Conservation (phyloP, 176 grass and related monocot genomes). For the Chloris gayana region DNA sequence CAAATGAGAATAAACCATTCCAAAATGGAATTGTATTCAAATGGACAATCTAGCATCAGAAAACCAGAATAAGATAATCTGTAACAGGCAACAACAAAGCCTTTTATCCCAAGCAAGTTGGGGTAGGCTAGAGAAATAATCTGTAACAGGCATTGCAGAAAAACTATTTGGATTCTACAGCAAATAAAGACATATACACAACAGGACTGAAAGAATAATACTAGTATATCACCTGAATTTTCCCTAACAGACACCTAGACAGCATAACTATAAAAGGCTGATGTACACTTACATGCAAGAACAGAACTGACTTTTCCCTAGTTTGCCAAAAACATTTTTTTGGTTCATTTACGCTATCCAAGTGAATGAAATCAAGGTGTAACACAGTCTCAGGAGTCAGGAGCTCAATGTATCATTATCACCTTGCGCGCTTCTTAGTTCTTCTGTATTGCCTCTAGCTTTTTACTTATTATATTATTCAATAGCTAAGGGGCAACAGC, state of each 20-base stretch:
- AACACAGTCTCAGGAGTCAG: not conserved
- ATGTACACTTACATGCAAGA: not conserved
- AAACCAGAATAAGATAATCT: constrained; percentile 5
- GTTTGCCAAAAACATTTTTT: not conserved
- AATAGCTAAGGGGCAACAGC: not conserved
- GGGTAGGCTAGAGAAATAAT: no score
- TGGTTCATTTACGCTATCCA: not conserved
- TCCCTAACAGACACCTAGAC: constrained; percentile 4
- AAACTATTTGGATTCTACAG: not conserved
- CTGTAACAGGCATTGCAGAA: not conserved
- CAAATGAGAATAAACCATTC: not conserved
- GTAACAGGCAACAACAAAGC: not conserved
- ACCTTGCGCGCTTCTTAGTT: not conserved
- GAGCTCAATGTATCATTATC: not conserved
- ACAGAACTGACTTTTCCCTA: not conserved
- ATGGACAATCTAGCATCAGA: constrained; percentile 14
- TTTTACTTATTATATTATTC: not conserved
- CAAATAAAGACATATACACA: not conserved
- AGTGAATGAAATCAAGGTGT: not conserved
- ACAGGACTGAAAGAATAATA: not conserved
- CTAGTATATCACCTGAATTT: no score
- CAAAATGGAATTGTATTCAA: constrained; percentile 10
- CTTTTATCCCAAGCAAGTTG: no score
- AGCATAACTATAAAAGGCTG: not conserved
- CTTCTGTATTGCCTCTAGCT: not conserved